Evolutionary conservation across 208 protist genomes (phyloP), one percentile per base, ranked within the genome.

Genomic region (Balamuthia mandrillaris): DNA sequence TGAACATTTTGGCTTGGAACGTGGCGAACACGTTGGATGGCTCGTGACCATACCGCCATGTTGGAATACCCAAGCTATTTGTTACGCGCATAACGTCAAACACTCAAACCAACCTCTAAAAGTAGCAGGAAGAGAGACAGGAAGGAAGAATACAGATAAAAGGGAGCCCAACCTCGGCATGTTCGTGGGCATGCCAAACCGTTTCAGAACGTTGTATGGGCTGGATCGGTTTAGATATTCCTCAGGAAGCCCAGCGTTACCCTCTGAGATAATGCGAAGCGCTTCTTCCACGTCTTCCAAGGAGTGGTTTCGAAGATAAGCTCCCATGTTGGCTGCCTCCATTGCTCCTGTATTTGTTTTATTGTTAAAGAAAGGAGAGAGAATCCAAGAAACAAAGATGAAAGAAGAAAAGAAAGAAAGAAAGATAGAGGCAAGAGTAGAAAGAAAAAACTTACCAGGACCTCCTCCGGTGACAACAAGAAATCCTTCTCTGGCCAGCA

Each of bases 1-100:
- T 45, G 68, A 78, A 78, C 68, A 78, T 78, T 29, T 78, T 78
- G 39, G 68, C 68, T 41, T 78, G 68, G 31, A 78, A 78, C 3
- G 68, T 78, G 31, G 68, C 68, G 14, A 78, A 78, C 24, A 78
- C 68, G 45, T 78, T 78, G 6, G 68, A 78, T 1, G 68, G 68
- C 68, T 78, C 68, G 45, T 78, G 68, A 18, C 68, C 68, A 21
- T 78, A 78, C 37, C 68, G 68, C 68, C 68, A 78, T 0, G 68
- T 78, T 12, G 68, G 68, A 18, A 78, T 78, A 31, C 68, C 68
- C 21, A 78, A 60, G 45, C 68, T 78, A 7, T 12, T 4, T 29
- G n/a, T 7, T 70, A 37, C 27, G n/a, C 5, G 10, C 9, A 42
- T 70, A 9, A n/a, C n/a, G n/a, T n/a, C n/a, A n/a, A n/a, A n/a